Percentiles rank a stretch among this genome's conserved stretches.
Conservation (phyloP, 2,329 filamentous ascomycete species). For the Dactylellina cionopaga region DNA sequence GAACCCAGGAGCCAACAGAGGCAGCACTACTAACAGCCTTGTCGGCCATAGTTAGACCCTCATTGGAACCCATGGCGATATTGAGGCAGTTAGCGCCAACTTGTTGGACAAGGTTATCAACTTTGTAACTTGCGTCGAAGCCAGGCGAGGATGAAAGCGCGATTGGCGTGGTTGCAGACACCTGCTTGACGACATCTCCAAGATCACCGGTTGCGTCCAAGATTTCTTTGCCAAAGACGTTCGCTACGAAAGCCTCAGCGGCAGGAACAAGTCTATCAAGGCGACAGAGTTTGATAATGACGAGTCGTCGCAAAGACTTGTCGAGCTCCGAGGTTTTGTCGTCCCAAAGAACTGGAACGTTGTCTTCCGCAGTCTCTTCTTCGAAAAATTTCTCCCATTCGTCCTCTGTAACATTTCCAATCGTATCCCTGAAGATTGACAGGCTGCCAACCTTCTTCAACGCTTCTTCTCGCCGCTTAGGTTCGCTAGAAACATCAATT, state of each 20-base stretch:
- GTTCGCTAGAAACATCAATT: conserved; percentile 78
- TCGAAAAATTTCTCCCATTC: conserved; percentile 84
- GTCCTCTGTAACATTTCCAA: conserved; percentile 70
- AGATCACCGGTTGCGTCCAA: conserved; percentile 88
- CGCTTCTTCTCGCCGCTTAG: conserved; percentile 72
- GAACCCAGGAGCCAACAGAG: conserved; percentile 90
- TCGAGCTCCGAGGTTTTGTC: conserved; percentile 68
- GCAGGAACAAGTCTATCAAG: conserved; percentile 94
- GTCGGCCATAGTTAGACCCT: conserved; percentile 89
- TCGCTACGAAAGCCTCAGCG: conserved; percentile 86
- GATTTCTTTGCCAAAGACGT: conserved; percentile 84
- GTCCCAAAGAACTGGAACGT: conserved; percentile 80
- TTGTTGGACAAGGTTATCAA: conserved; percentile 90
- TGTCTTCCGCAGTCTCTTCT: conserved; percentile 86
- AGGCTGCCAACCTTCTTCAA: conserved; percentile 76
- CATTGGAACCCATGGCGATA: conserved; percentile 98
- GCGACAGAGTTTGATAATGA: conserved; percentile 93
- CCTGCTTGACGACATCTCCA: conserved; percentile 82
- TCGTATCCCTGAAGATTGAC: conserved; percentile 75
- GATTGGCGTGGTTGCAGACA: conserved; percentile 84
- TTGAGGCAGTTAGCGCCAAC: conserved; percentile 86
- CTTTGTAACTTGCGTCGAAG: conserved; percentile 99
- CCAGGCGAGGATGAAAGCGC: conserved; percentile 93
- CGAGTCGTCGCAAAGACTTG: conserved; percentile 80
- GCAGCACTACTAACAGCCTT: conserved; percentile 94